Conservation (phyloP, 73 alveolate species). For the Effrenium voratum region DNA sequence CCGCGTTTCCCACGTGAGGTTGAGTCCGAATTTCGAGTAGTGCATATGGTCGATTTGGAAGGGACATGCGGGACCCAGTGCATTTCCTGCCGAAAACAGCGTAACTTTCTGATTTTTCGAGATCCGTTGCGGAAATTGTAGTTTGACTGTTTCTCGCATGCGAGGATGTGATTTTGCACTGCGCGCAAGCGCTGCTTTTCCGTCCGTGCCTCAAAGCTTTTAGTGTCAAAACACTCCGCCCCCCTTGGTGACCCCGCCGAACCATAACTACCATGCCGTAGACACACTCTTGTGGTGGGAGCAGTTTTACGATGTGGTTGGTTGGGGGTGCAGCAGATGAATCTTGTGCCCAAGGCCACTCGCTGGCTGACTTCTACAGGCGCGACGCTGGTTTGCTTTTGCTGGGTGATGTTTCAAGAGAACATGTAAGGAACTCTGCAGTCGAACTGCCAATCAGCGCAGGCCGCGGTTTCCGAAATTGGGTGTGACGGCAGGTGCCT, state of each 20-base stretch:
- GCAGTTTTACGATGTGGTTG: not conserved
- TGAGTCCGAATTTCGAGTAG: too few species aligned
- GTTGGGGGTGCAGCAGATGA: not conserved
- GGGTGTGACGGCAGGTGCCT: slow-evolving; percentile 42
- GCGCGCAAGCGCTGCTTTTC: slow-evolving; percentile 53
- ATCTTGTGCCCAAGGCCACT: not conserved
- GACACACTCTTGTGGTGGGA: too few species aligned
- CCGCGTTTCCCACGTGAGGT: too few species aligned
- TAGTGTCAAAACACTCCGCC: not conserved
- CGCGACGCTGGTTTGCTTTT: not conserved
- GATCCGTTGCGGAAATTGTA: too few species aligned
- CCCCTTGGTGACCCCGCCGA: too few species aligned
- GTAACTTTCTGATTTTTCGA: too few species aligned
- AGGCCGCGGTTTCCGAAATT: slow-evolving; percentile 70
- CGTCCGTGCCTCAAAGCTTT: not conserved
- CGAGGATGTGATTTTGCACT: slow-evolving; percentile 31
- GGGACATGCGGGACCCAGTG: too few species aligned
- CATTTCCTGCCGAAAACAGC: too few species aligned
- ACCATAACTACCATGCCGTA: too few species aligned
- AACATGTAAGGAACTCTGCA: not conserved
- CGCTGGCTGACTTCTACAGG: slow-evolving; percentile 51
- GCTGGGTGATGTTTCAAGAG: not conserved
- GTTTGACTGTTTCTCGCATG: not conserved
- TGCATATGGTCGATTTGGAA: too few species aligned
- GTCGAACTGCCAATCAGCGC: not conserved